Evolutionary conservation across 345 rosid species (phyloP).

Genomic region (Rubroshorea leprosula): DNA sequence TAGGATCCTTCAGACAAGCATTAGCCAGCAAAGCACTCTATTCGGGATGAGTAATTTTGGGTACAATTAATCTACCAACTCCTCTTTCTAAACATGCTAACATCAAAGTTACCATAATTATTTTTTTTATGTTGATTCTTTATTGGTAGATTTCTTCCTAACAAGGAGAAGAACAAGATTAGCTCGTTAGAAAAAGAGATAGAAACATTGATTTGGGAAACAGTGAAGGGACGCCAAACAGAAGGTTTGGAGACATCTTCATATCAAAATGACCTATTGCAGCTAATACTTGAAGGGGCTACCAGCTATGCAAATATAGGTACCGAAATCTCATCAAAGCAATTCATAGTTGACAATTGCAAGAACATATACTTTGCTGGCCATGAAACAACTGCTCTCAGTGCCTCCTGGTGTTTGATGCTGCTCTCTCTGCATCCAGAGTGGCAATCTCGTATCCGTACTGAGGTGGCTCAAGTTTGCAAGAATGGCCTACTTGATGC

Average conservation of each 20-base stretch:
- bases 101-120: no score
- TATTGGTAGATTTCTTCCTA: constrained; percentile 27
- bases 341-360: constrained; percentile 75
- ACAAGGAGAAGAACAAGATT: constrained; percentile 33
- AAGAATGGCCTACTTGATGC: constrained; percentile 36
- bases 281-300: constrained; percentile 60
- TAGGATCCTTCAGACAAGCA: constrained; percentile 34
- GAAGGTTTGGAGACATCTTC: constrained; percentile 30
- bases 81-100: no score
- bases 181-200: constrained; percentile 50
- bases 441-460: constrained; percentile 62
- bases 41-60: constrained; percentile 19
- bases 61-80: no score
- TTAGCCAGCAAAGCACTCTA: constrained; percentile 27
- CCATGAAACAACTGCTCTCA: constrained; percentile 67
- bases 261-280: constrained; percentile 58
- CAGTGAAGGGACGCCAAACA: constrained; percentile 47
- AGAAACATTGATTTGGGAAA: constrained; percentile 62
- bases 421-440: constrained; percentile 69
- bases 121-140: no score
- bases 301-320: constrained; percentile 25
- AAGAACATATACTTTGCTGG: constrained; percentile 82
- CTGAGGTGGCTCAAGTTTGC: constrained; percentile 41
- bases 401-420: constrained; percentile 85
- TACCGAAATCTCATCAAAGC: constrained; percentile 39